Conservation (phyloP, 106 monocot genomes). For the Platanthera zijinensis region DNA sequence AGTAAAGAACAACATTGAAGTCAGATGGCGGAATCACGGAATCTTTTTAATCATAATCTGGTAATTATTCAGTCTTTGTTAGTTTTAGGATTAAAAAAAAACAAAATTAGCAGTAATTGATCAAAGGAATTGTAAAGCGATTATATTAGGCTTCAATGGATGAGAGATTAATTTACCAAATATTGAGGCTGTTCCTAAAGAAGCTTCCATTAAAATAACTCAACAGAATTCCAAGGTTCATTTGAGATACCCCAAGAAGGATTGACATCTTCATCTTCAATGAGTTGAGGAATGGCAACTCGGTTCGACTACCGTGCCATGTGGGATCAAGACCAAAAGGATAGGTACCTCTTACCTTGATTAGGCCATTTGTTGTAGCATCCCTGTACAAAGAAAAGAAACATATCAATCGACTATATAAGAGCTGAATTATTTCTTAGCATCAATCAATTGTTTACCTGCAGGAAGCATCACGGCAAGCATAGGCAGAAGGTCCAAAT, state of each 20-base stretch:
- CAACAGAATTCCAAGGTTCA: slow-evolving; percentile 90
- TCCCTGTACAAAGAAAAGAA: slow-evolving; percentile 34
- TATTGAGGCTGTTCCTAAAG: slow-evolving; percentile 69
- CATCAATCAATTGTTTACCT: slow-evolving; percentile 31
- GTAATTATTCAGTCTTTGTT: not conserved
- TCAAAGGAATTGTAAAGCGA: not conserved
- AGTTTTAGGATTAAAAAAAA: not conserved
- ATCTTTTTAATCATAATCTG: not conserved
- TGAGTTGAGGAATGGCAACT: slow-evolving; percentile 95
- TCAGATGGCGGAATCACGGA: not conserved
- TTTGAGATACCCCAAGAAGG: slow-evolving; percentile 94
- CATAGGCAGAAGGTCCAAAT: slow-evolving; percentile 91
- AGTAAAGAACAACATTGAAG: not conserved
- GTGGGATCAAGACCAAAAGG: slow-evolving; percentile 94
- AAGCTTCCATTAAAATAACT: slow-evolving; percentile 93
- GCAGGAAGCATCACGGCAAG: slow-evolving; percentile 91
- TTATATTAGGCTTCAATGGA: not conserved
- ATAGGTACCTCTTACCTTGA: slow-evolving; percentile 69
- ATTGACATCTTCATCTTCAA: slow-evolving; percentile 99
- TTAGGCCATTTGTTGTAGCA: slow-evolving; percentile 67
- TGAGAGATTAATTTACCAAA: slow-evolving; percentile 49
- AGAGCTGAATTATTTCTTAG: not conserved
- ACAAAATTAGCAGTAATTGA: not conserved
- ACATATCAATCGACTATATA: not conserved
- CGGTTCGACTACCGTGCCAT: slow-evolving; percentile 92